Base-by-base conservation (phyloP, 2,329 filamentous ascomycete genomes). In the Colletotrichum endophyticum region DNA sequence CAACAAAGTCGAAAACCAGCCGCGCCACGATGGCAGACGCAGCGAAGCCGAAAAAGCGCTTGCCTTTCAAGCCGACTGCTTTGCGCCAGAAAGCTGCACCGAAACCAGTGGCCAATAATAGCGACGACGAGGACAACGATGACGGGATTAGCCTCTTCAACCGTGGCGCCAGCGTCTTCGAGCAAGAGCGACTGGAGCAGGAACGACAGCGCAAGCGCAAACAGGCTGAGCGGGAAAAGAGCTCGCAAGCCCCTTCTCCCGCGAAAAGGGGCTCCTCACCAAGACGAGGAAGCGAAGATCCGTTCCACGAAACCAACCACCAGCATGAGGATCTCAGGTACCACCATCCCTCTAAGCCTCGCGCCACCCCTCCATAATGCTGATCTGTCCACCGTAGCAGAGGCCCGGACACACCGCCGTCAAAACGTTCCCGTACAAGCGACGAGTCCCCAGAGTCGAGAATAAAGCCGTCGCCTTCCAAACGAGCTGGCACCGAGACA, bases 21-120 rank as follows among this genome's bases (percentile, higher is more conserved):
- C 59, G 59, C 30, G 30, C 59, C 25, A 66, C 22, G n/a, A 77
- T 77, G 75, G 75, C 77, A 22, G 76, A 77, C 34, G 70, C 74
- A 49, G 74, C 64, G 6, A 76, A 74, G 32, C 76, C 76, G 77
- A 84, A 83, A 72, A 86, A 86, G 79, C 86, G 84, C 76, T 85
- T 90, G 2, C 88, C 88, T 1, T 90, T 90, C 81, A 90, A 90
- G 77, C 87, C 87, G 15, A 89, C 88, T 3, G 87, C 84, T 25
- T 81, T 87, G 77, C 86, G 84, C 62, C 82, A 81, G 53, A 80
- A 81, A 59, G 79, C 82, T 3, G 78, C 77, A 28, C 81, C 84
- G 3, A 82, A 80, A n/a, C 72, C 80, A 19, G 76, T 78, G 22
- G 73, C 69, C 62, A 67, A 71, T 63, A 69, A 36, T 44, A 34